Conservation (phyloP, 2,329 filamentous ascomycete species). For the Lithohypha guttulata region DNA sequence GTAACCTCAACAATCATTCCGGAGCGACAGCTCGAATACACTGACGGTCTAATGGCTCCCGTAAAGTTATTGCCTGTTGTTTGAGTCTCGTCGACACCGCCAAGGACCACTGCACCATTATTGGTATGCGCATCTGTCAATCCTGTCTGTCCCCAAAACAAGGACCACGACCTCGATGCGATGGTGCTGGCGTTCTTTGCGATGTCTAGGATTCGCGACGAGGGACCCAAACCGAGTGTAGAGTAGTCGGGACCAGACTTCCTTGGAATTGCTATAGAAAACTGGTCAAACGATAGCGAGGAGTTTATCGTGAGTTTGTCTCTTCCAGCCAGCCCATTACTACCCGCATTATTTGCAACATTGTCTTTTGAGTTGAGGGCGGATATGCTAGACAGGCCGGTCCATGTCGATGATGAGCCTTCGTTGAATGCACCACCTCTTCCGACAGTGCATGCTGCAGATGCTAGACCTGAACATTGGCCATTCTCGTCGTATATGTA, state of each 20-base stretch:
- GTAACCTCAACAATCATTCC: slow-evolving; percentile 21
- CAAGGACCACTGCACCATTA: slow-evolving; percentile 24
- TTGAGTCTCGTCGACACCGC: slow-evolving; percentile 25
- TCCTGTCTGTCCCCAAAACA: slow-evolving; percentile 22
- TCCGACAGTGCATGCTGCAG: background rate
- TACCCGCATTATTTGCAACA: background rate
- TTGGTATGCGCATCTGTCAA: slow-evolving; percentile 13
- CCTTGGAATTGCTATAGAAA: slow-evolving; percentile 2
- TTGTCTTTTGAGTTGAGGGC: background rate
- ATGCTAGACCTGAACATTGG: background rate
- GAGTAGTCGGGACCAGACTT: background rate
- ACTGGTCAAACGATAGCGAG: background rate
- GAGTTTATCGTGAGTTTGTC: slow-evolving; percentile 6
- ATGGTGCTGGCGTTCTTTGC: slow-evolving; percentile 18
- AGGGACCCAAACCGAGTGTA: slow-evolving; percentile 20
- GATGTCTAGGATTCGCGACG: slow-evolving; percentile 23
- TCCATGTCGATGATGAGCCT: slow-evolving; percentile 3
- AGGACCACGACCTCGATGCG: slow-evolving; percentile 22
- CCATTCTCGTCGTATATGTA: slow-evolving; percentile 7
- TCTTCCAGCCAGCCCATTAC: background rate
- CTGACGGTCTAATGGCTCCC: slow-evolving; percentile 1
- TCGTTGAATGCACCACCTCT: slow-evolving; percentile 5
- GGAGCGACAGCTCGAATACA: slow-evolving; percentile 15
- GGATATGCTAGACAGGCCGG: background rate
- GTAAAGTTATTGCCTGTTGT: slow-evolving; percentile 21